These are phyloP conservation scores for Leptodontidium sp. DNA, from an alignment of 2,329 filamentous ascomycete species.

Conservation along the genomic window DNA sequence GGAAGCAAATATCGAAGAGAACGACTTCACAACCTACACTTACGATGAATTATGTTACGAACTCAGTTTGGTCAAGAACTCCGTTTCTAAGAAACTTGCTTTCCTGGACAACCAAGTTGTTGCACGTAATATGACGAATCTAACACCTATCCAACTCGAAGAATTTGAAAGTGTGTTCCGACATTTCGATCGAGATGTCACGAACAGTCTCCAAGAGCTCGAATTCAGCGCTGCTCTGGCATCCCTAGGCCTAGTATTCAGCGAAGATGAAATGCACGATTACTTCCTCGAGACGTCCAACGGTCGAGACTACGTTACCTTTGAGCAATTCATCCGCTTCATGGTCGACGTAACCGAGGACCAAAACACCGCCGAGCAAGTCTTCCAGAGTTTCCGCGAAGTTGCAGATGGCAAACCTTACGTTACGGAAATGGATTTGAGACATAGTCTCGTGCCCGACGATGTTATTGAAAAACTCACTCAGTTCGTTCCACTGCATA, in stretches of 20 bases:
- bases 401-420: conserved; percentile 99
- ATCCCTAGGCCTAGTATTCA: conserved; percentile 94
- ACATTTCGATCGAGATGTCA: conserved; percentile 94
- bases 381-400: conserved; percentile 97
- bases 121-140: conserved; percentile 96
- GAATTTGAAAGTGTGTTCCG: conserved; percentile 99
- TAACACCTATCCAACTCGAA: conserved; percentile 97
- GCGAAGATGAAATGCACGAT: conserved; percentile 97
- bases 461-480: conserved; percentile 95
- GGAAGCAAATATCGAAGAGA: conserved; percentile 98
- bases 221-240: conserved; percentile 96
- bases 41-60: conserved; percentile 97
- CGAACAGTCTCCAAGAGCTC: conserved; percentile 88
- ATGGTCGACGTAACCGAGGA: conserved; percentile 99
- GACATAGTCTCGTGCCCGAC: conserved; percentile 94
- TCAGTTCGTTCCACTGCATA: conserved; percentile 84
- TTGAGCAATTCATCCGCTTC: conserved; percentile 98
- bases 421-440: conserved; percentile 95
- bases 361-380: conserved; percentile 97
- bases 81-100: conserved; percentile 93
- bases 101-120: conserved; percentile 99
- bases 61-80: conserved; percentile 87
- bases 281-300: conserved; percentile 90
- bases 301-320: conserved; percentile 82
- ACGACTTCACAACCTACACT: conserved; percentile 99